Evolutionary conservation across 2,329 filamentous ascomycete species (phyloP), one percentile per base, ranked within the genome.

Genomic region (Plenodomus tracheiphilus): DNA sequence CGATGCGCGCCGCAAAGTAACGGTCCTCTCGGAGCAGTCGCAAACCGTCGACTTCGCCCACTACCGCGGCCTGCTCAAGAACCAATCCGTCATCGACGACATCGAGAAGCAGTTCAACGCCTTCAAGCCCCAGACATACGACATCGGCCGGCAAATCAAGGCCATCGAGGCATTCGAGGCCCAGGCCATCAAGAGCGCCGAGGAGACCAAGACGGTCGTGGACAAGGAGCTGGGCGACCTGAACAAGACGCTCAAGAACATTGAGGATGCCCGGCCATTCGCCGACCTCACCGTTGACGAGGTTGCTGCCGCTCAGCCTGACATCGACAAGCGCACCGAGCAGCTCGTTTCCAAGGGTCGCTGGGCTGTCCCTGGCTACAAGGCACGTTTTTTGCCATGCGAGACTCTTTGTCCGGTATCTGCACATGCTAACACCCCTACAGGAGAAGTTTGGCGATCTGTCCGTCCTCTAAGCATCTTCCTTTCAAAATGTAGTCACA

Each of bases 381-480:
- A 97, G 91, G 93, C 93, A 81, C 68, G 87, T 77, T 41, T 54
- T 15, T 28, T 20, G 20, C 20, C 15, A 17, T 9, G n/a, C n/a
- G n/a, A n/a, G n/a, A n/a, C n/a, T n/a, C n/a, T n/a, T n/a, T n/a
- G n/a, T n/a, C n/a, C n/a, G n/a, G n/a, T n/a, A n/a, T n/a, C n/a
- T n/a, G n/a, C 28, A 32, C 4, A n/a, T 52, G 53, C 81, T 88
- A 74, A 87, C 74, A 47, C 58, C 53, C 62, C 39, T 69, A 62
- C 69, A 97, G 93, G 94, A 99, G 85, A 96, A 92, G 85, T 99
- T 97, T 79, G 94, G 94, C 81, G 92, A 97, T 76, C 86, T 97
- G 68, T 93, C 94, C 68, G 80, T 96, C 68, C 82, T 97, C 76
- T 99, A 96, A 85, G 84, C 52, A 46, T 63, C 59, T 60, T 46